Evolutionary conservation across 2,329 filamentous ascomycete genomes (phyloP), one percentile per base, ranked within the genome.

Genomic region (Trichoderma sp.): DNA sequence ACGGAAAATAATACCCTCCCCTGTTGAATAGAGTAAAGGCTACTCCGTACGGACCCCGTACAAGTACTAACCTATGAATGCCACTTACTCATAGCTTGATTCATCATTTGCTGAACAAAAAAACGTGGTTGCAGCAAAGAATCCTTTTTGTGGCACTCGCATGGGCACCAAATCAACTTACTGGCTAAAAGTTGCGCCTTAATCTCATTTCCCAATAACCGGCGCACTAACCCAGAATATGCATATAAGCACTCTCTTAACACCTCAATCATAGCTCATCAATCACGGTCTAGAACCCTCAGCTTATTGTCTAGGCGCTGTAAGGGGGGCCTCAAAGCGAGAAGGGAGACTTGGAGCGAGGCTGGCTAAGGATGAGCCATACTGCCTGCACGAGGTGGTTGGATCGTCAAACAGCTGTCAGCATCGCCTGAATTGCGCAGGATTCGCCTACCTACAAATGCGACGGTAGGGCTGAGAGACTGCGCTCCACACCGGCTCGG

Each of bases 391-490:
- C n/a, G 8, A 19, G 3, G 25, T 54, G 48, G 60, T 64, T 54
- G 60, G 60, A 42, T 42, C 17, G 25, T 25, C n/a, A 6, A 32
- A 29, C 19, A 2, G 25, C 48, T 25, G 48, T 59, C 25, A 59
- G 35, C 57, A 54, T 54, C 37, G 22, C 32, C 45, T 52, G 45
- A 48, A 10, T 50, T n/a, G 22, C 32, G 60, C 39, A 54, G 34
- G 48, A 64, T 64, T 54, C 27, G 34, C 60, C 42, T 42, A 34
- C 60, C 48, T 54, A 39, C 25, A 39, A 19, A 32, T 22, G 48
- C 48, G 54, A 10, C 37, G 17, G 34, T 64, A 64, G 50, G 60
- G 60, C 48, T 64, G 60, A 64, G 27, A 54, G 48, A 64, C 42
- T 5, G 34, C 34, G 50, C 60, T 54, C 60, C 34, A 54, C 48